Evolutionary conservation across 23 red algal species (phyloP).

Genomic region (Agarophyton chilense): DNA sequence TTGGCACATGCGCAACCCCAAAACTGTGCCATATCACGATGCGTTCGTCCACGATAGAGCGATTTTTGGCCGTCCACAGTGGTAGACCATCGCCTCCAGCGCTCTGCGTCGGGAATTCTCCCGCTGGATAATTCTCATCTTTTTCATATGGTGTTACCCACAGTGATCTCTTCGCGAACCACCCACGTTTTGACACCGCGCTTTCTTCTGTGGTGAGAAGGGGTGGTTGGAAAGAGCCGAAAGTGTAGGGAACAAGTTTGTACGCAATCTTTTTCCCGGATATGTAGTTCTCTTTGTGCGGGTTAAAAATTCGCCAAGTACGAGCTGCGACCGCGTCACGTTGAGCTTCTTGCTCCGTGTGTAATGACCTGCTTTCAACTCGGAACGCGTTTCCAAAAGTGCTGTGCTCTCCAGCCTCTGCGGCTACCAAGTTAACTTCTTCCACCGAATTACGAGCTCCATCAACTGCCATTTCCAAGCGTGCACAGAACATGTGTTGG

Average conservation of each 20-base stretch:
- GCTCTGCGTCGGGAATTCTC: constrained; percentile 75
- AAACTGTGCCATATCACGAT: constrained; percentile 90
- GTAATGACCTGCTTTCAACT: background rate
- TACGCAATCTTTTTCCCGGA: constrained; percentile 71
- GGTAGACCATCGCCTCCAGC: constrained; percentile 58
- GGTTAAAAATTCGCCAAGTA: constrained; percentile 68
- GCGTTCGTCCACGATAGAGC: constrained; percentile 42
- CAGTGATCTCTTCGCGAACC: constrained; percentile 65
- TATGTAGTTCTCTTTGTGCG: constrained; percentile 40
- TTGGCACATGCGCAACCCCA: constrained; percentile 82
- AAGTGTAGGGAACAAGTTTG: constrained; percentile 70
- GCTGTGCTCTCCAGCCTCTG: background rate
- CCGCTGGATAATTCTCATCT: constrained; percentile 73
- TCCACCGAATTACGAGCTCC: constrained; percentile 52
- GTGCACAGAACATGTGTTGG: constrained; percentile 84
- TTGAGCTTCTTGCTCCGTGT: constrained; percentile 34
- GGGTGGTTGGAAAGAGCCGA: constrained; percentile 11
- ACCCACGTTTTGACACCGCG: constrained; percentile 44
- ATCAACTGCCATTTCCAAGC: constrained; percentile 86
- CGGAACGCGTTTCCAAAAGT: constrained; percentile 36
- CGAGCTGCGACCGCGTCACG: constrained; percentile 25
- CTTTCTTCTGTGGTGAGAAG: constrained; percentile 63
- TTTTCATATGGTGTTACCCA: constrained; percentile 79
- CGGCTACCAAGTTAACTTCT: constrained; percentile 35
- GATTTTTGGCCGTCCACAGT: constrained; percentile 49